These are phyloP conservation scores for Podaxis sp. DNA, from an alignment of 768 basidiomycete genomes.

Conservation along the genomic window DNA sequence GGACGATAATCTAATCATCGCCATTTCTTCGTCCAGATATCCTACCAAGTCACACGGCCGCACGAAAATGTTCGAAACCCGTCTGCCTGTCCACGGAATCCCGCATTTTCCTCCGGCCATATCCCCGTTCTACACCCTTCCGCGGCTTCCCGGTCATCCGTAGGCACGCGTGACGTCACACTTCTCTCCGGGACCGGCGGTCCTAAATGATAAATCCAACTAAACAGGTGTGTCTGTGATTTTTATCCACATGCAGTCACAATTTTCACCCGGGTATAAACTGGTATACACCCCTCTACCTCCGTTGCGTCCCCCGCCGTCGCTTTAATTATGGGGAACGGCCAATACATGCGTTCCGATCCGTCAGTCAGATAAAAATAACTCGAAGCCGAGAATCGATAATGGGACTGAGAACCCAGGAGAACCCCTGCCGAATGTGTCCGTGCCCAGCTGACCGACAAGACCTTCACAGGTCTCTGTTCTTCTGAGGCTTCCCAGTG, in stretches of 20 bases:
- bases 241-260: background rate
- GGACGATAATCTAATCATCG: constrained; percentile 11
- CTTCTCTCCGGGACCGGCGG: background rate
- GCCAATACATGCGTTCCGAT: background rate
- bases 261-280: background rate
- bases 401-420: background rate
- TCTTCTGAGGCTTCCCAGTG: background rate
- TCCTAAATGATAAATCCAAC: background rate
- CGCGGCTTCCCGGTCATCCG: constrained; percentile 13
- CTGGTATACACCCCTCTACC: background rate
- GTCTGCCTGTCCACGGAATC: constrained; percentile 2
- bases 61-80: background rate
- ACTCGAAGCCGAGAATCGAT: background rate
- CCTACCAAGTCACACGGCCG: constrained; percentile 2
- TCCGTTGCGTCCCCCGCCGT: background rate
- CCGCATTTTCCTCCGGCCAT: constrained; percentile 1
- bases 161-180: constrained; percentile 11
- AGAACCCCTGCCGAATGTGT: too few species aligned
- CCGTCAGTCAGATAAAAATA: constrained; percentile 1
- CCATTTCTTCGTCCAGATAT: background rate
- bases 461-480: background rate
- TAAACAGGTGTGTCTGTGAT: background rate
- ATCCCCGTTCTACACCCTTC: constrained; percentile 5
- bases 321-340: background rate
- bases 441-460: background rate